Base-by-base conservation (phyloP, 2,329 filamentous ascomycete species). In the Stachybotrys elegans region DNA sequence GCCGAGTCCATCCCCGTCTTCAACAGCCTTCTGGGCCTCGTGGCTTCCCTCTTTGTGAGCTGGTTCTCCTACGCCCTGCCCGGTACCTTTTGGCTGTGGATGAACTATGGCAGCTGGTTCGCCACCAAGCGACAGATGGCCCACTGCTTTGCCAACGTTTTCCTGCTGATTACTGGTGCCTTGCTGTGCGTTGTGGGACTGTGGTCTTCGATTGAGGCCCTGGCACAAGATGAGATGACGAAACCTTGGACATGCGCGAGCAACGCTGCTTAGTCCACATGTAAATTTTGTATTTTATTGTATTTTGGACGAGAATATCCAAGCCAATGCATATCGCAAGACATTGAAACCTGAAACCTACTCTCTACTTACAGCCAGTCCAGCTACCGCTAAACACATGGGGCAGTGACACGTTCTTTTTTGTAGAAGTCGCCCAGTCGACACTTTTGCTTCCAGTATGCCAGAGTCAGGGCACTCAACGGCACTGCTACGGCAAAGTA, bases 1-100 rank as follows among this genome's bases (percentile, higher is more conserved):
- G 82, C 84, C 5, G 76, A 84, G 57, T 78, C 80, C 0, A 82
- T 88, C 7, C 85, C 85, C 1, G 76, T 81, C 40, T 89, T 88
- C 66, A 79, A 78, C 56, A 72, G 79, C 38, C 66, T 88, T 8
- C 66, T 88, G 4, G 78, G 77, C 5, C 63, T 88, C 27, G 78
- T 87, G 53, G 72, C 69, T 22, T 73, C 81, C 2, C 61, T 85
- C 2, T 85, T 86, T 47, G 79, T 76, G 17, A 79, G 73, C 43
- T 86, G 83, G 83, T 87, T 87, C 60, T 82, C 78, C 42, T 73
- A 69, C 25, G 71, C 71, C 14, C 59, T 73, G 1, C 70, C 71
- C 0, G 71, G 71, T 3, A 57, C 66, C 35, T 70, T 73, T 46
- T 75, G 72, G 71, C 57, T 75, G 35, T 73, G 66, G 56, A 66